These are phyloP conservation scores for Pulveroboletus sp. DNA, from an alignment of 768 basidiomycete genomes.

Conservation along the genomic window DNA sequence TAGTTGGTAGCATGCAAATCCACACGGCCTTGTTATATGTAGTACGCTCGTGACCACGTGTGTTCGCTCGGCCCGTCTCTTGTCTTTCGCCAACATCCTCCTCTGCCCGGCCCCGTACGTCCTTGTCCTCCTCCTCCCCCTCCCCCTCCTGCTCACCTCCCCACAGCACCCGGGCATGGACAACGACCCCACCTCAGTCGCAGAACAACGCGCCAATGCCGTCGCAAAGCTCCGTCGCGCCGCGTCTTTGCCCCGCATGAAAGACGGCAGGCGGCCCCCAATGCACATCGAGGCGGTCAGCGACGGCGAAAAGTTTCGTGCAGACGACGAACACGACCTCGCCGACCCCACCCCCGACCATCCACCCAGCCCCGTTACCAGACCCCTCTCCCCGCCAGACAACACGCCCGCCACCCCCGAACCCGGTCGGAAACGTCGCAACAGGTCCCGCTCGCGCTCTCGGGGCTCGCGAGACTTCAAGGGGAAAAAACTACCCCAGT, in stretches of 20 bases:
- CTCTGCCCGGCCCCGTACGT: constrained; percentile 12
- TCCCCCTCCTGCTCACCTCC: neutral
- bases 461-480: constrained; percentile 72
- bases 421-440: constrained; percentile 59
- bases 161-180: constrained; percentile 26
- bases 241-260: constrained; percentile 87
- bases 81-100: constrained; percentile 13
- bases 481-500: constrained; percentile 52
- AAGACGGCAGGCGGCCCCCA: constrained; percentile 83
- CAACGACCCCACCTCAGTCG: constrained; percentile 42
- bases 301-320: constrained; percentile 66
- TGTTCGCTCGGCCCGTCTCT: constrained; percentile 8
- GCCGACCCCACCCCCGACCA: constrained; percentile 6
- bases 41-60: neutral
- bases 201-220: constrained; percentile 82
- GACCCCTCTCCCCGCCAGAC: constrained; percentile 27
- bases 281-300: constrained; percentile 84
- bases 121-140: neutral
- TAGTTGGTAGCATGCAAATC: constrained; percentile 14
- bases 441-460: constrained; percentile 63
- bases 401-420: constrained; percentile 37
- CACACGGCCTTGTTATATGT: constrained; percentile 26
- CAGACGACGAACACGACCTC: constrained; percentile 32
- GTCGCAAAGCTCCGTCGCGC: constrained; percentile 91
- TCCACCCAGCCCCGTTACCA: constrained; percentile 21